Evolutionary conservation across 768 basidiomycete genomes (phyloP), one percentile per base, ranked within the genome.

Genomic region (Macrolepiota dolichaula): DNA sequence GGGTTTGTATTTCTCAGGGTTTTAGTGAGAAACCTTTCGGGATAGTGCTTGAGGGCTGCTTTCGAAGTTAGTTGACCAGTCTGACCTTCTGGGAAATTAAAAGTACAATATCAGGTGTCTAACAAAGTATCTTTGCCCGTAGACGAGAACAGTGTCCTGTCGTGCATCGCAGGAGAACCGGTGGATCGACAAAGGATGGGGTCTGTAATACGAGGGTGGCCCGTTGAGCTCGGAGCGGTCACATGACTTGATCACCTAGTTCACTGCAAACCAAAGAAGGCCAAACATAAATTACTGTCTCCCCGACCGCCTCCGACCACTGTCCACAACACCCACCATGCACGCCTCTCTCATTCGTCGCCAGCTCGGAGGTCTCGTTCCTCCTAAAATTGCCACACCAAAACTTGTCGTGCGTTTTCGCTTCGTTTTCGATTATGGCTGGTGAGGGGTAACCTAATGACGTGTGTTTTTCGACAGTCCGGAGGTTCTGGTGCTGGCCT

Each of bases 361-460:
- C 70, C 86, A 91, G 72, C 87, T 98, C 66, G 85, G 84, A 63
- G 85, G 87, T 57, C 83, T 97, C 61, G 86, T 97, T 67, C 96
- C 96, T 42, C 96, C 96, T 54, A 98, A 98, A 81, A 89, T 98
- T 70, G 95, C 96, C 59, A 92, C 94, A 10, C 94, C 95, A 1
- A 83, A 85, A 55, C 87, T 92, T 66, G 87, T 97, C 62, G 94
- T 96, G 74, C 68, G 91, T 76, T 2, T 25, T 4, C 19, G 24
- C 22, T 24, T 19, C 40, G 40, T 40, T 15, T 4, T 42, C n/a
- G 15, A 4, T 15, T 13, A 12, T 15, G 24, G 9, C 19, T 19
- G 24, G 5, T 35, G 27, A 44, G n/a, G 27, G 7, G 4, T 27
- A 32, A 49, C 35, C 19, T 29, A 49, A 29, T 61, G 47, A 56